Base-by-base conservation (phyloP, 106 monocot genomes). In the Posidonia australis region DNA sequence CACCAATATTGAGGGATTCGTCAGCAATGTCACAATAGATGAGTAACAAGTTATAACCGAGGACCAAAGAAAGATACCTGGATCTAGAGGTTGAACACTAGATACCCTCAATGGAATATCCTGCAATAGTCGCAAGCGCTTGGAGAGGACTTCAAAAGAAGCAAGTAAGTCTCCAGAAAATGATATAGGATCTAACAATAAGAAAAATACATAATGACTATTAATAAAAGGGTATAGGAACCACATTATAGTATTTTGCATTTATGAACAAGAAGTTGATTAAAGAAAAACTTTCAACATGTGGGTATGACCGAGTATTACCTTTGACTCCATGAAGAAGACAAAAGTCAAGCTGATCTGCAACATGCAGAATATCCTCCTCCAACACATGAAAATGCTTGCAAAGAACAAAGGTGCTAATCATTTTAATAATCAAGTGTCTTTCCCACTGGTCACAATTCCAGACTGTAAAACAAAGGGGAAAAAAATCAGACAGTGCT, bases 261-360 rank as follows among this genome's bases (percentile, higher is more conserved):
- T 36, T 36, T 36, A 36, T 4, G 36, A 36, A n/a, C n/a, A n/a
- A n/a, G n/a, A 36, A 36, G 36, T 36, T 36, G 5, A 36, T 3
- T 2, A 30, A 79, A 32, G 28, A n/a, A n/a, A n/a, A n/a, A 64
- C 10, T 55, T 22, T 24, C 13, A 55, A 25, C 4, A 24, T 1
- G 6, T 55, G 10, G 13, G 24, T 25, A 23, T 21, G 53, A 6
- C 30, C 20, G 20, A 66, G 48, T 57, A 73, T 71, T 24, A 93
- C 92, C 92, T 86, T 82, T 82, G 60, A 73, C 72, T 72, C 80
- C 69, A 66, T 84, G 71, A 69, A 74, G 71, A 66, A 94, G 82
- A 56, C 72, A 81, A 74, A 94, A 94, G 76, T 94, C 94, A 62
- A 94, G 90, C 77, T 94, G 90, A 76, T 82, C 84, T 25, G 79